Conservation (phyloP, 2,329 filamentous ascomycete species). For the Trichoderma atrobrunneum region DNA sequence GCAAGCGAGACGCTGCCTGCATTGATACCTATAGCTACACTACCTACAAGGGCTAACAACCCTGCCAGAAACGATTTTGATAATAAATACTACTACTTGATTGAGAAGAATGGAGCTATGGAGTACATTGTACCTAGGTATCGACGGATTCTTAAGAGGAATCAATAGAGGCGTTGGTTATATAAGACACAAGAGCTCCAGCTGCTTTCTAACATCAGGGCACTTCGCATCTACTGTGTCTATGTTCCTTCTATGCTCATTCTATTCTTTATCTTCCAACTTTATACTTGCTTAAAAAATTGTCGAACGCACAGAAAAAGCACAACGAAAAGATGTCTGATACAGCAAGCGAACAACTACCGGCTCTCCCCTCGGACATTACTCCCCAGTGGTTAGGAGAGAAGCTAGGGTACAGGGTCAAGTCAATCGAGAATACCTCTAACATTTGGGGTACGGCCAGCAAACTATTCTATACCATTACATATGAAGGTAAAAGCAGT, state of each 20-base stretch:
- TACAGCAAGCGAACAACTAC: not conserved
- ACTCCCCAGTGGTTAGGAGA: not conserved
- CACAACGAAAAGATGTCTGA: not conserved
- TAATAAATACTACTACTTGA: not conserved
- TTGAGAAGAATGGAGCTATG: not conserved
- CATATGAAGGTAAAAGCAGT: not conserved
- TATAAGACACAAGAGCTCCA: not conserved
- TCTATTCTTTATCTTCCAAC: not conserved
- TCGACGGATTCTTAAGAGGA: not conserved
- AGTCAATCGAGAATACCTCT: not conserved
- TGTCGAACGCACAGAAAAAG: not conserved
- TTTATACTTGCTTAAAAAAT: not conserved
- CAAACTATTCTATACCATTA: constrained; percentile 3
- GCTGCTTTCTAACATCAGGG: not conserved
- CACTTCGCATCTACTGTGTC: not conserved
- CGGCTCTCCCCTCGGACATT: not conserved
- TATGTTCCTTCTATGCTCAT: not conserved
- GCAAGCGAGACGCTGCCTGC: not conserved
- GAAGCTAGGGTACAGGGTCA: constrained; percentile 5
- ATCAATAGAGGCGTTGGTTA: not conserved
- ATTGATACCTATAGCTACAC: not conserved
- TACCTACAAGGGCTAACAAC: not conserved
- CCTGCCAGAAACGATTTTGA: not conserved
- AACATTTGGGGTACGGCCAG: constrained; percentile 6
- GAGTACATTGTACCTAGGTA: not conserved